Conservation (phyloP, 108 stramenopile species). For the Asterionellopsis glacialis region DNA sequence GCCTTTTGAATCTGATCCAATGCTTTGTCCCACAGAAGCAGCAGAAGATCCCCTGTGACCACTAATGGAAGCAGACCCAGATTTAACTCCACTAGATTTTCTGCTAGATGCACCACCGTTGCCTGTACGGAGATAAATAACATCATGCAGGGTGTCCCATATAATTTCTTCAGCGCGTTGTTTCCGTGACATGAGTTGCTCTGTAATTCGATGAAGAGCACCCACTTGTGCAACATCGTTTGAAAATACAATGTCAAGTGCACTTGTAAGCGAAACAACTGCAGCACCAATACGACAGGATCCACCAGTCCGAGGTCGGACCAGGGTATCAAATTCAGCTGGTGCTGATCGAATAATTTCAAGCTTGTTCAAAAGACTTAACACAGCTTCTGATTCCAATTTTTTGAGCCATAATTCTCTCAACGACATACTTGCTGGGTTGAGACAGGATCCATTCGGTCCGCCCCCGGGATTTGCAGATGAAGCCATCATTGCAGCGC, state of each 20-base stretch:
- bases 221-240: conserved; percentile 68
- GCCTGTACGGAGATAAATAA: conserved; percentile 66
- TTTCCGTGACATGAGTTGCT: conserved; percentile 79
- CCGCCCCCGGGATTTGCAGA: conserved; percentile 12
- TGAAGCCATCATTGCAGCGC: conserved; percentile 11
- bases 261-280: conserved; percentile 49
- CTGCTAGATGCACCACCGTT: conserved; percentile 21
- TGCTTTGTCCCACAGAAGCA: neutral
- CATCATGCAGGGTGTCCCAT: conserved; percentile 72
- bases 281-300: conserved; percentile 76
- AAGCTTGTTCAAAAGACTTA: conserved; percentile 64
- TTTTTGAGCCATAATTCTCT: conserved; percentile 89
- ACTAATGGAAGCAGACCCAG: neutral
- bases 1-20: neutral
- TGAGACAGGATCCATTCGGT: conserved; percentile 20
- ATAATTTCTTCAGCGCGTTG: conserved; percentile 82
- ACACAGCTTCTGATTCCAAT: conserved; percentile 76
- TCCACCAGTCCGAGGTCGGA: conserved; percentile 26
- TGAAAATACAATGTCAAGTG: conserved; percentile 70
- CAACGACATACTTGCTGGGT: conserved; percentile 51
- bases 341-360: conserved; percentile 84
- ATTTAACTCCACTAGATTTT: neutral
- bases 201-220: conserved; percentile 71
- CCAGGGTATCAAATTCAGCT: conserved; percentile 49
- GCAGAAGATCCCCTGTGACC: neutral